Evolutionary conservation across 495 filamentous ascomycete genomes (phyloP).

Genomic region (Physcia stellaris): DNA sequence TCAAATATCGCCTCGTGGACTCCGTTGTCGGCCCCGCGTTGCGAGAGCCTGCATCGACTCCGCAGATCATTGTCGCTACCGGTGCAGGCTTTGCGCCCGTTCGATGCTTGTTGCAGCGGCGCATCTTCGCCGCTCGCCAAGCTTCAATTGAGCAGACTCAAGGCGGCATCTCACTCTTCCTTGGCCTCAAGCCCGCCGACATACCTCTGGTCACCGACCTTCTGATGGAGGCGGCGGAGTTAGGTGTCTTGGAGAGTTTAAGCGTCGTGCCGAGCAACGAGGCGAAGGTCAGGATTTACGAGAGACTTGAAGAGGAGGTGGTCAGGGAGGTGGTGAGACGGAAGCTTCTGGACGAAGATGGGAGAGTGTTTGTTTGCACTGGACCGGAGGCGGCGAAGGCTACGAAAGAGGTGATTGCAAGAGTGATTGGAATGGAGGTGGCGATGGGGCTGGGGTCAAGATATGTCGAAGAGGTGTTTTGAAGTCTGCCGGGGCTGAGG

Average conservation of each 20-base stretch:
- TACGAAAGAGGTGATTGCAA: background rate
- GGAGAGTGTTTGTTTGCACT: conserved; percentile 9
- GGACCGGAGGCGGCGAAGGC: conserved; percentile 1
- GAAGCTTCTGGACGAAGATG: background rate
- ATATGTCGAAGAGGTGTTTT: conserved; percentile 10
- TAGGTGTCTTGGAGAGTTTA: background rate
- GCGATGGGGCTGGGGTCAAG: conserved; percentile 3
- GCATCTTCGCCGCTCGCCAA: conserved; percentile 1
- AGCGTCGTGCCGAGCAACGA: conserved; percentile 4
- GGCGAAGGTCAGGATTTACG: conserved; percentile 2
- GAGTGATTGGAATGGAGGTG: conserved; percentile 4
- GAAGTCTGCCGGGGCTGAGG: background rate
- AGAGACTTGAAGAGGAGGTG: conserved; percentile 1
- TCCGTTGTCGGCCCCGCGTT: conserved; percentile 2
- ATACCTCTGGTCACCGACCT: background rate
- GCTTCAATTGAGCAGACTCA: background rate
- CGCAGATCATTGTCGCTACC: conserved; percentile 15
- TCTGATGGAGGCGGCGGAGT: conserved; percentile 2
- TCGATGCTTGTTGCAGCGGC: conserved; percentile 13
- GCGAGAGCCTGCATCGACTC: background rate
- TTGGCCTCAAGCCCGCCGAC: conserved; percentile 4
- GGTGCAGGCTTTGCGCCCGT: conserved; percentile 19
- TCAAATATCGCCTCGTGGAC: conserved; percentile 11
- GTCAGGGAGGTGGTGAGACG: conserved; percentile 1
- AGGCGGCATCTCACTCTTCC: conserved; percentile 6